phyloP scores from a whole-genome alignment of 1,284 basidiomycete species.

The Ceratobasidium sp. region DNA sequence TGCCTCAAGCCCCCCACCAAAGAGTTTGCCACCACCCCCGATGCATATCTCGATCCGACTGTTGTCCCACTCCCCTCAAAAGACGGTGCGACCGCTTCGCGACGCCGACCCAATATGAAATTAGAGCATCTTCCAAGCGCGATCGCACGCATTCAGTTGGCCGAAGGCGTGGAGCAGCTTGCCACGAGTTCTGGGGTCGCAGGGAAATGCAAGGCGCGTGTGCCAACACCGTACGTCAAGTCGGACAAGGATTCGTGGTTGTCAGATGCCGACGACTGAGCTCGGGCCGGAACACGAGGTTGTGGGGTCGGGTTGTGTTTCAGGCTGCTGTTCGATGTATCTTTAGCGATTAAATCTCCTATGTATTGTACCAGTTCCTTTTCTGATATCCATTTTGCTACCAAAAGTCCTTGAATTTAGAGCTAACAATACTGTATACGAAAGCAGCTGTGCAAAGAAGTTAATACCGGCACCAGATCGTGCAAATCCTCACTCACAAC shows the following conservation, averaged over 20 bases:
- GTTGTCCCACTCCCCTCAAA: background rate
- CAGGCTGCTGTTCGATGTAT: conserved; percentile 28
- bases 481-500: conserved; percentile 5
- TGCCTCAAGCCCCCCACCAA: conserved; percentile 36
- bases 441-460: background rate
- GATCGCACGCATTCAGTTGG: conserved; percentile 35
- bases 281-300: conserved; percentile 1
- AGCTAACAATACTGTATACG: background rate
- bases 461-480: background rate
- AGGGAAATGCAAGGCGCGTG: conserved; percentile 31
- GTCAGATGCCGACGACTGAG: conserved; percentile 30
- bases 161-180: conserved; percentile 15
- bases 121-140: conserved; percentile 34
- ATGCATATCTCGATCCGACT: background rate
- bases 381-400: background rate
- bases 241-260: conserved; percentile 34
- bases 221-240: conserved; percentile 40
- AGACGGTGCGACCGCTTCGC: conserved; percentile 2
- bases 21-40: conserved; percentile 20
- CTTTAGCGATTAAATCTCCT: conserved; percentile 22
- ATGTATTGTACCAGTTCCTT: conserved; percentile 20
- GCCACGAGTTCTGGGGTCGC: background rate
- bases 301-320: conserved; percentile 20
- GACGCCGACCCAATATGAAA: conserved; percentile 38
- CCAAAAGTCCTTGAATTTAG: conserved; percentile 31